Evolutionary conservation across 1,284 basidiomycete genomes (phyloP).

Genomic region (Hymenochaete sp.): DNA sequence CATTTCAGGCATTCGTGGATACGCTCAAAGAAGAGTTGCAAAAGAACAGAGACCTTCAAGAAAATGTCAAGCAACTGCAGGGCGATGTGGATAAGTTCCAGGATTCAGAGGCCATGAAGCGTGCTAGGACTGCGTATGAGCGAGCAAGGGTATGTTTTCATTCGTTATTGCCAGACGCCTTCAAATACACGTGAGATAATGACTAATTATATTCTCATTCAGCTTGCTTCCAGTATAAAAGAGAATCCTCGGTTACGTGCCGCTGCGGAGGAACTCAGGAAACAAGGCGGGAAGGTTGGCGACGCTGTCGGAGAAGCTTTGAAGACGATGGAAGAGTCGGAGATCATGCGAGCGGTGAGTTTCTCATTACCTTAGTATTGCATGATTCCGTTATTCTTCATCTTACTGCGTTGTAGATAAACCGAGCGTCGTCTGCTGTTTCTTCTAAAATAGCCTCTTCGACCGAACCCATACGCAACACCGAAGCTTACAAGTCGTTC

Average conservation of each 20-base stretch:
- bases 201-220: conserved; percentile 11
- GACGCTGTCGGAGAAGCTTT: conserved; percentile 91
- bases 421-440: conserved; percentile 70
- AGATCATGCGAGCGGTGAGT: conserved; percentile 77
- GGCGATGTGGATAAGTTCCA: conserved; percentile 97
- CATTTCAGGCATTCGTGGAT: conserved; percentile 94
- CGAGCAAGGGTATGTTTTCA: conserved; percentile 69
- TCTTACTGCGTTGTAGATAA: conserved; percentile 52
- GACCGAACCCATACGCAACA: conserved; percentile 91
- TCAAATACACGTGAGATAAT: not conserved
- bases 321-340: conserved; percentile 89
- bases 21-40: conserved; percentile 86
- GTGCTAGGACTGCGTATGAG: conserved; percentile 86
- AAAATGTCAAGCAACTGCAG: conserved; percentile 94
- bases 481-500: conserved; percentile 88
- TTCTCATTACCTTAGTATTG: not conserved
- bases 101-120: conserved; percentile 95
- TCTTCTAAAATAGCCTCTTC: conserved; percentile 73
- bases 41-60: conserved; percentile 92
- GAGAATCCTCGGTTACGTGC: conserved; percentile 89
- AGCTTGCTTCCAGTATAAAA: conserved; percentile 92
- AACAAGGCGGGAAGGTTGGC: conserved; percentile 84
- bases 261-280: conserved; percentile 86
- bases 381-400: not conserved
- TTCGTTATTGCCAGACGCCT: not conserved